A percentile compares a stretch with the other conserved stretches of the same genome.
phyloP scores from a whole-genome alignment of 164 flowering plant species.

The Magnolia kwangsiensis region DNA sequence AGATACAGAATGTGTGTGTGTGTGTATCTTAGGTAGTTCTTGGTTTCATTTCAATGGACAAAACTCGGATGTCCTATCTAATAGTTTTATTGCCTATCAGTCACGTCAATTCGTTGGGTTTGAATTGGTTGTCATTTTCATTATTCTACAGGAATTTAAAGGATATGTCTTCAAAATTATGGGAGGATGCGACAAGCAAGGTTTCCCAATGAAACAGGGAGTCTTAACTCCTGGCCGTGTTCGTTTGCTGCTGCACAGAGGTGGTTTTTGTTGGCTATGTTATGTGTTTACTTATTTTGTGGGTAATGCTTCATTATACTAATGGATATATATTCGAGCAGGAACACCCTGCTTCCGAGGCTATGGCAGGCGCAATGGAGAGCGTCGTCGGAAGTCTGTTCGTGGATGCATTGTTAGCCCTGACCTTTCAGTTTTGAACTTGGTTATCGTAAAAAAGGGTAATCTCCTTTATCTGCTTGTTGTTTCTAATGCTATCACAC shows the following conservation, averaged over 20 bases:
- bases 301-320: neutral
- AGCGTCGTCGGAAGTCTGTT: conserved; percentile 44
- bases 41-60: too few relatives aligned
- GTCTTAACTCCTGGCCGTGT: conserved; percentile 49
- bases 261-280: conserved; percentile 10
- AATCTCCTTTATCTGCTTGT: neutral
- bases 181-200: conserved; percentile 60
- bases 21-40: too few relatives aligned
- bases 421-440: conserved; percentile 44
- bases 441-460: conserved; percentile 50
- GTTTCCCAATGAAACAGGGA: conserved; percentile 54
- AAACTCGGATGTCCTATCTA: too few relatives aligned
- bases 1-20: neutral
- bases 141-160: conserved; percentile 36
- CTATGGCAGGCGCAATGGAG: conserved; percentile 46
- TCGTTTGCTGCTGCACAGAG: conserved; percentile 40
- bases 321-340: conserved; percentile 6
- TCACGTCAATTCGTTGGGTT: neutral
- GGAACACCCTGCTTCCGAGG: conserved; percentile 53
- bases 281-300: neutral
- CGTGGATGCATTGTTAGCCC: conserved; percentile 49
- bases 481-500: neutral
- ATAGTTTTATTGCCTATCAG: too few relatives aligned
- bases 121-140: neutral
- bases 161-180: conserved; percentile 49